These are phyloP conservation scores for Pseudoneurospora amorphoporcata DNA, from an alignment of 495 filamentous ascomycete genomes.

Conservation along the genomic window DNA sequence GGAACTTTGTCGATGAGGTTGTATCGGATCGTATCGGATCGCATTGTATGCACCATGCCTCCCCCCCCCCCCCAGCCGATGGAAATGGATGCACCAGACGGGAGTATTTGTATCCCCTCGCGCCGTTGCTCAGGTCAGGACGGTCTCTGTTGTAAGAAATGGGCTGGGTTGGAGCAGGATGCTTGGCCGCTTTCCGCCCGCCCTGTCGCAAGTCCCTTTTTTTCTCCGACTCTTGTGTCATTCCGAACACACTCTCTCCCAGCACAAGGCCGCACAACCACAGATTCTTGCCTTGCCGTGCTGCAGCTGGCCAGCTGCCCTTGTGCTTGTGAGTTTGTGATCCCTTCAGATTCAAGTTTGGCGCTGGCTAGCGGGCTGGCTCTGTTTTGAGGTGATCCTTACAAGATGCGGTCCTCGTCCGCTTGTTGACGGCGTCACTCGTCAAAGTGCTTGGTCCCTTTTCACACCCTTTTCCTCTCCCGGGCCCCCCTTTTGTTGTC, in stretches of 20 bases:
- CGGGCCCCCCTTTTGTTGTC: background rate
- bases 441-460: background rate
- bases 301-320: slow-evolving; percentile 5
- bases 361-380: background rate
- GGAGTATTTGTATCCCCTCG: background rate
- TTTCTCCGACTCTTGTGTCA: slow-evolving; percentile 13
- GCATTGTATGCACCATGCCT: background rate
- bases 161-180: background rate
- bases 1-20: background rate
- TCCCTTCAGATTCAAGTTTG: background rate
- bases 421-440: background rate
- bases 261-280: background rate
- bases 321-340: background rate
- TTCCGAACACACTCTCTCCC: slow-evolving; percentile 3
- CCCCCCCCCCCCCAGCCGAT: background rate
- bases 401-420: slow-evolving; percentile 1
- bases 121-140: background rate
- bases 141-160: background rate
- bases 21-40: background rate
- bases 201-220: slow-evolving; percentile 4
- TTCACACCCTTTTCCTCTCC: background rate
- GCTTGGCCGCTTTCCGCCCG: background rate
- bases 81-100: background rate
- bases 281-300: slow-evolving; percentile 1
- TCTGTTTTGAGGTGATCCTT: background rate